Base-by-base conservation (phyloP, 768 basidiomycete genomes). In the Albatrellus ellisii region DNA sequence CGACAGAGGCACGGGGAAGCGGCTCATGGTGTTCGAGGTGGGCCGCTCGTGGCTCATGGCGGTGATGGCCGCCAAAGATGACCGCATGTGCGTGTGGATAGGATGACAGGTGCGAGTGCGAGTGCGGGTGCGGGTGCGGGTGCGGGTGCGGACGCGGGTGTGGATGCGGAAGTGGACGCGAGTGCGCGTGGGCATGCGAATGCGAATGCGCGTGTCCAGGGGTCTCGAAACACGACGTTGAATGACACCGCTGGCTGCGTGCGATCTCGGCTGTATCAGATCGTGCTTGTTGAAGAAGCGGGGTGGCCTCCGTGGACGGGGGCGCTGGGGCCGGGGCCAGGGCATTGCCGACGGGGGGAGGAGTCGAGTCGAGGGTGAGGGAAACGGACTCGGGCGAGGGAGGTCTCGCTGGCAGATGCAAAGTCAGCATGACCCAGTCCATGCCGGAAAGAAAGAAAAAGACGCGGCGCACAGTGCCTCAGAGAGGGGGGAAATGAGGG, bases 401-500 rank as follows among this genome's bases (percentile, higher is more conserved):
- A 6, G 35, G 15, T 17, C 20, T 36, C 17, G 35, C 35, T 36
- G 35, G 6, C 9, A 7, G 4, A n/a, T 26, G 33, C 27, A 5
- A 22, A 14, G 25, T 26, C 4, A 24, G 29, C 35, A 35, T 40
- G 10, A 17, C 21, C 21, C 26, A 24, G 3, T 45, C 17, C 17
- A 26, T 26, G 17, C 21, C 22, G 21, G 36, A 11, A 20, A 15
- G 11, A 11, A 24, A 41, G 41, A 11, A 22, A 41, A 46, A 29
- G 18, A 49, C 46, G 31, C 17, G 17, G 4, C 15, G 14, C 18
- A 22, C 46, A 35, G 27, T 35, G 21, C 22, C 39, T 47, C 11
- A 57, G 60, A 18, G 56, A 56, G 15, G 56, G 48, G 0, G 56
- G 57, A 12, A 50, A 42, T 29, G 80, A 81, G 1, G 71, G 60